phyloP scores from a whole-genome alignment of 2,329 filamentous ascomycete genomes.

The Dendrostoma leiphaemia region DNA sequence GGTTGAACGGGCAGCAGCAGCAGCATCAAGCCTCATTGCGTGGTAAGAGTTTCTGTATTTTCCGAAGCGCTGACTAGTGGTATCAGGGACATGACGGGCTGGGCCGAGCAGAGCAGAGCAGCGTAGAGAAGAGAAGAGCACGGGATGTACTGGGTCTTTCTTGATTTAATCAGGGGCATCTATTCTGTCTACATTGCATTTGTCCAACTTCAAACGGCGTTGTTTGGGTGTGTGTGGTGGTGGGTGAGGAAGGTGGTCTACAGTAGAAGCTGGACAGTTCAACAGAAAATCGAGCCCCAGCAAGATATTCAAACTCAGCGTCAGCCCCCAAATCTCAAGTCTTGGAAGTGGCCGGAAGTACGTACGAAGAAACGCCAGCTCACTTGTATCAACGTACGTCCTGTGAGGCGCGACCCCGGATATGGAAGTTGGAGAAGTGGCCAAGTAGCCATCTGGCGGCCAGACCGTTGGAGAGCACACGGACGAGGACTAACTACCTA shows the following conservation, averaged over 20 bases:
- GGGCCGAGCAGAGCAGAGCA: background rate
- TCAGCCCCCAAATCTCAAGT: background rate
- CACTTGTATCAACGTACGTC: no score
- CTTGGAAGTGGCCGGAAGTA: no score
- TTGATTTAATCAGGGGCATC: background rate
- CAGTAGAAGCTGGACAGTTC: background rate
- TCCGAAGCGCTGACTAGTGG: background rate
- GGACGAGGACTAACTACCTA: no score
- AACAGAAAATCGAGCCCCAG: background rate
- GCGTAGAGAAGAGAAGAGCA: background rate
- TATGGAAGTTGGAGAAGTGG: no score
- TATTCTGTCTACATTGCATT: background rate
- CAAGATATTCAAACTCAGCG: background rate
- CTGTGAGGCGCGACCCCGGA: no score
- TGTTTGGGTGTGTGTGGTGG: background rate
- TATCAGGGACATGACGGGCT: no score
- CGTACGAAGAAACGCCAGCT: background rate
- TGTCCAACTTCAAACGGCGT: background rate
- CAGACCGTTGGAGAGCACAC: no score
- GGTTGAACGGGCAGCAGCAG: slow-evolving; percentile 26
- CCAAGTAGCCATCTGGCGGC: no score
- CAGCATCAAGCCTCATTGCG: no score
- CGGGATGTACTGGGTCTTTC: background rate
- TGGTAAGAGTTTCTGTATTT: background rate
- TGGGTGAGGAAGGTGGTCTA: background rate